Evolutionary conservation across 331 rosid species (phyloP), one percentile per base, ranked within the genome.

Genomic region (Pyracantha coccinea): DNA sequence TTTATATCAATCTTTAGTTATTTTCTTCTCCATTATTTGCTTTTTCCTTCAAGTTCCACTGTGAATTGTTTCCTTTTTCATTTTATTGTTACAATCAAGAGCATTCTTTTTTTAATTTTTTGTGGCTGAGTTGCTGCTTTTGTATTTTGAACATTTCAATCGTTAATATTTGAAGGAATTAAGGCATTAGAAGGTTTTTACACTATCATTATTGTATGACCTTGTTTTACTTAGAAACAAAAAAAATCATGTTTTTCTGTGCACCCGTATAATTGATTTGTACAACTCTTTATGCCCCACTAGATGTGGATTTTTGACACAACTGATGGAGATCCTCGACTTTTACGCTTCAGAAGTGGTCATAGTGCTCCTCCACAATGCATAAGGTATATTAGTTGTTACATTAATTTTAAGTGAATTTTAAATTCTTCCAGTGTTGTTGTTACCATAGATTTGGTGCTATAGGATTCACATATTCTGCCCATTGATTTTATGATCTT

Each of bases 261-360:
- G 47, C 15, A 41, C 47, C 47, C 15, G 0, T 17, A 23, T 27
- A 24, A 38, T 62, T 29, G 29, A 71, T 70, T 44, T 24, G 38
- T 57, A 9, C 33, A 8, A 57, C 54, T 57, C 35, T 71, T 69
- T 15, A 38, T 58, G 76, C 19, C 35, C 31, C 1, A 35, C n/a
- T 59, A 93, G 98, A 93, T 91, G 97, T 93, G 97, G 98, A 91
- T 91, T 77, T 93, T 93, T 75, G 96, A 91, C 82, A 88, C 96
- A 71, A 91, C 88, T 31, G 98, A 91, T 74, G 96, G 98, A 71
- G 96, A 91, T 78, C 92, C 97, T 76, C 94, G 96, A 31, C 96
- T 93, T 78, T 66, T 89, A 69, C 91, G 96, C 70, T 93, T 93
- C 80, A 88, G 96, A 82, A 86, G 93, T 71, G 98, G 97, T 33